Conservation (phyloP, 1,284 basidiomycete genomes). For the Porodaedalea pini region DNA sequence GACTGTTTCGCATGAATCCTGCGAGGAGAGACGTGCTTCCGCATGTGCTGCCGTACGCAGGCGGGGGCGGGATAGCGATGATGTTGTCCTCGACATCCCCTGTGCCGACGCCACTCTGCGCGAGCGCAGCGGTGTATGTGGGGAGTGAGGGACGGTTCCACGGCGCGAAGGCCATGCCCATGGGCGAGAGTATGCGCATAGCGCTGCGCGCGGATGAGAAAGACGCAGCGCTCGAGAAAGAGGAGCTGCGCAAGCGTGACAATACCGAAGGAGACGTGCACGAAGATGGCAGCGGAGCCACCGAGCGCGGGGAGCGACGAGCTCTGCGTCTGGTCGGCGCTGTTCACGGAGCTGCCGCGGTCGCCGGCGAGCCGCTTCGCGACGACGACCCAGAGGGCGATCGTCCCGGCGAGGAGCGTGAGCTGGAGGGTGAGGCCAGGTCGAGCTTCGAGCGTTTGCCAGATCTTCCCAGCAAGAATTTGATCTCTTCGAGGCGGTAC, state of each 20-base stretch:
- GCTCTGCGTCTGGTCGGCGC: too few species aligned
- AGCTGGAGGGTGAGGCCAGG: too few species aligned
- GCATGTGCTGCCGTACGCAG: slow-evolving; percentile 67
- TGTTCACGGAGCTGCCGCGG: too few species aligned
- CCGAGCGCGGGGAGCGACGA: slow-evolving; percentile 16
- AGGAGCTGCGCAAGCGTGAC: slow-evolving; percentile 47
- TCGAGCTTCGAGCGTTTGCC: too few species aligned
- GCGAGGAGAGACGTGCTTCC: slow-evolving; percentile 61
- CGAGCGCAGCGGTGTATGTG: slow-evolving; percentile 35
- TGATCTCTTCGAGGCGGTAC: too few species aligned
- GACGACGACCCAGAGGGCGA: too few species aligned
- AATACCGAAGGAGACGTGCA: slow-evolving; percentile 57
- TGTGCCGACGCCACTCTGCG: too few species aligned
- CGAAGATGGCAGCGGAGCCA: slow-evolving; percentile 42
- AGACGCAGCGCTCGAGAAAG: slow-evolving; percentile 61
- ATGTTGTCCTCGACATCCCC: slow-evolving; percentile 69
- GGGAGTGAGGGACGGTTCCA: slow-evolving; percentile 55
- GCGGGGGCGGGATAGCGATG: slow-evolving; percentile 64
- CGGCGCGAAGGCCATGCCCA: too few species aligned
- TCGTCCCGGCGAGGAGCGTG: too few species aligned
- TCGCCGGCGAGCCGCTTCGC: too few species aligned
- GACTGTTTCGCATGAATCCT: slow-evolving; percentile 47
- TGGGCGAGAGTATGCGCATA: slow-evolving; percentile 52
- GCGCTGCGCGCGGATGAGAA: slow-evolving; percentile 59
- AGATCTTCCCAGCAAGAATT: too few species aligned